These are phyloP conservation scores for Canavalia ensiformis DNA, from an alignment of 306 rosid species.

Conservation along the genomic window DNA sequence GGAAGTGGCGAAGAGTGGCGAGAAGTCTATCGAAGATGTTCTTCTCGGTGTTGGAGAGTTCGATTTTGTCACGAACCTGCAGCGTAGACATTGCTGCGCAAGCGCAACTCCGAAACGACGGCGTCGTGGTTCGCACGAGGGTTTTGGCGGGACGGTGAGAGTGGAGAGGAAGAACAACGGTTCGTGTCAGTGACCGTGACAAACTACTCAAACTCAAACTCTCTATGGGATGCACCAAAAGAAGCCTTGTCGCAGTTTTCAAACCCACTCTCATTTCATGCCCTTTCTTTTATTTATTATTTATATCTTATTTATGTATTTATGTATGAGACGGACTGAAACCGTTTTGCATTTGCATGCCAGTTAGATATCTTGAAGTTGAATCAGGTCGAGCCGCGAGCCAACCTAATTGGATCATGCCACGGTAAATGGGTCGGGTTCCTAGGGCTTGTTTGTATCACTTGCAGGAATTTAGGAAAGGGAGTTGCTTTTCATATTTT, in stretches of 20 bases:
- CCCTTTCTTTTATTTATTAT: not conserved
- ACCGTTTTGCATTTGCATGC: not conserved
- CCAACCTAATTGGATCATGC: no score
- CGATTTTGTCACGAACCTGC: conserved; percentile 60
- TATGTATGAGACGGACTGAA: no score
- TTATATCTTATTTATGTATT: no score
- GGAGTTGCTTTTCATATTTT: no score
- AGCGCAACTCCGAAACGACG: conserved; percentile 32
- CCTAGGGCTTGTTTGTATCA: no score
- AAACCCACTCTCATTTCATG: conserved; percentile 49
- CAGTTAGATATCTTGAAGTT: no score
- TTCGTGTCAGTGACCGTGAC: not conserved
- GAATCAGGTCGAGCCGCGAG: no score
- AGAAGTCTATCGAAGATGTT: conserved; percentile 79
- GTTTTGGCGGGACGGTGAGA: conserved; percentile 49
- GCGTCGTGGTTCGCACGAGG: conserved; percentile 46
- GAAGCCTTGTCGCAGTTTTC: conserved; percentile 37
- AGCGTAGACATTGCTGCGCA: conserved; percentile 46
- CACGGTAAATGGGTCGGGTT: no score
- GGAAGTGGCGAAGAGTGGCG: conserved; percentile 67
- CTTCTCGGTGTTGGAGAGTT: conserved; percentile 68
- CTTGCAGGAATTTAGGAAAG: no score
- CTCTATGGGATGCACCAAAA: conserved; percentile 29
- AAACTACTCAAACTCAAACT: not conserved
- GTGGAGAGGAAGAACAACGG: conserved; percentile 9